Evolutionary conservation across 495 filamentous ascomycete genomes (phyloP).

Genomic region (Immersiella caudata): DNA sequence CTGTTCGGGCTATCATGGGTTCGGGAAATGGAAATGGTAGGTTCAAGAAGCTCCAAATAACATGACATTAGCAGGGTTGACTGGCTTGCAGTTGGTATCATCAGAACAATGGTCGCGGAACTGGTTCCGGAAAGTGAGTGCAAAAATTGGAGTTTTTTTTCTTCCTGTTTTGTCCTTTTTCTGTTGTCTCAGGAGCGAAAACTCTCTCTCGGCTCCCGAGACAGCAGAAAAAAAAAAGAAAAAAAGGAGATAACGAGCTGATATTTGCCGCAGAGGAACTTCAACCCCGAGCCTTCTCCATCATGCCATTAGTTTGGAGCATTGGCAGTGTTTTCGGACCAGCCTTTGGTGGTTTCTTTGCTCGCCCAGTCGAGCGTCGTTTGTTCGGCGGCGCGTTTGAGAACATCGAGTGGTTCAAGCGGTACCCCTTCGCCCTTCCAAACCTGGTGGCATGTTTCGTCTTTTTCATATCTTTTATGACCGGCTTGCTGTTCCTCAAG

Average conservation of each 20-base stretch:
- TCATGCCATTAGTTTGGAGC: slow-evolving; percentile 84
- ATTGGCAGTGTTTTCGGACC: slow-evolving; percentile 88
- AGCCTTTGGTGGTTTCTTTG: slow-evolving; percentile 81
- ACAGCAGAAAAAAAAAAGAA: no score
- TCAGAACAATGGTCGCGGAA: slow-evolving; percentile 71
- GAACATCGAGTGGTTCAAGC: slow-evolving; percentile 64
- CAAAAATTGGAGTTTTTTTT: no score
- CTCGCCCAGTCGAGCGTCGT: slow-evolving; percentile 71
- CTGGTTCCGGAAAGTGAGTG: slow-evolving; percentile 83
- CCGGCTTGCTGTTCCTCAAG: slow-evolving; percentile 71
- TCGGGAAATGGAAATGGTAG: slow-evolving; percentile 65
- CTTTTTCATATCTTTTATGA: slow-evolving; percentile 71
- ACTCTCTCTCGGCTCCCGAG: no score
- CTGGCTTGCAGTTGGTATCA: slow-evolving; percentile 57
- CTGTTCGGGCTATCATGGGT: slow-evolving; percentile 68
- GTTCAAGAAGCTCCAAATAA: slow-evolving; percentile 18
- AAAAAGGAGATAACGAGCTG: no score
- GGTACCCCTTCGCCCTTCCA: slow-evolving; percentile 79
- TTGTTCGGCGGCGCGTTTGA: slow-evolving; percentile 63
- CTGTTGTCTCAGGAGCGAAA: no score
- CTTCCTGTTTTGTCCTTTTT: no score
- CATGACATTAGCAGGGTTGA: slow-evolving; percentile 7
- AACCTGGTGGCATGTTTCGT: slow-evolving; percentile 74
- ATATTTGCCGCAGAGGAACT: no score
- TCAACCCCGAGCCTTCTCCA: slow-evolving; percentile 78